These are phyloP conservation scores for Fusarium sp. DNA, from an alignment of 2,329 filamentous ascomycete genomes.

Conservation along the genomic window DNA sequence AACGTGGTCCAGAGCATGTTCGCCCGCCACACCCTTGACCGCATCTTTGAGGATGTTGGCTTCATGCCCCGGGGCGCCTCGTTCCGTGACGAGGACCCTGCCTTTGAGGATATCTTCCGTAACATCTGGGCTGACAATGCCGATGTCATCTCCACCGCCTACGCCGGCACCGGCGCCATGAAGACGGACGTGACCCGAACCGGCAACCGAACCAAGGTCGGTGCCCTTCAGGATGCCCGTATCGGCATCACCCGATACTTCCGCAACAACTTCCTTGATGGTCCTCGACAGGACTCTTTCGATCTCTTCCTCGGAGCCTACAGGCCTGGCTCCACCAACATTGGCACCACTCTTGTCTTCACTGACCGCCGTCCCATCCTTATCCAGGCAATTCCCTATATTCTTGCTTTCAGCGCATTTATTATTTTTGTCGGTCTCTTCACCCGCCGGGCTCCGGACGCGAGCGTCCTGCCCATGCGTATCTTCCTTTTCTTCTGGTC, in stretches of 20 bases:
- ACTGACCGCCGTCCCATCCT: conserved; percentile 86
- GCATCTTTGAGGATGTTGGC: conserved; percentile 88
- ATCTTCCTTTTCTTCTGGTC: conserved; percentile 86
- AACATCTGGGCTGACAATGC: conserved; percentile 99
- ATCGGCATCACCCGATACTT: conserved; percentile 92
- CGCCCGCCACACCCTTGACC: conserved; percentile 87
- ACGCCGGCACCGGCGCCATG: conserved; percentile 95
- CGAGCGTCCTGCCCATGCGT: conserved; percentile 83
- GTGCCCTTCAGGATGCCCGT: conserved; percentile 86
- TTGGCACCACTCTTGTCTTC: conserved; percentile 81
- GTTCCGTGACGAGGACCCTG: conserved; percentile 79
- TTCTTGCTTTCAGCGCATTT: conserved; percentile 87
- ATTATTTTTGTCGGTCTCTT: conserved; percentile 81
- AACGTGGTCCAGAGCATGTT: conserved; percentile 99
- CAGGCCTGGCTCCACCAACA: conserved; percentile 77
- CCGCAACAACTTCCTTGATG: conserved; percentile 94
- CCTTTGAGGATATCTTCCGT: conserved; percentile 92
- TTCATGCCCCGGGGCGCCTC: conserved; percentile 80
- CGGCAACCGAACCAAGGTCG: conserved; percentile 86
- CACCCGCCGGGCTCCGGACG: conserved; percentile 77
- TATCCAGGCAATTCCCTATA: conserved; percentile 93
- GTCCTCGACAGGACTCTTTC: conserved; percentile 93
- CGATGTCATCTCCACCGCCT: conserved; percentile 91
- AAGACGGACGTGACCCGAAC: conserved; percentile 99
- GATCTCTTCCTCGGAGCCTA: conserved; percentile 94